Evolutionary conservation across 768 basidiomycete genomes (phyloP).

Genomic region (Lactifluus piperatus): DNA sequence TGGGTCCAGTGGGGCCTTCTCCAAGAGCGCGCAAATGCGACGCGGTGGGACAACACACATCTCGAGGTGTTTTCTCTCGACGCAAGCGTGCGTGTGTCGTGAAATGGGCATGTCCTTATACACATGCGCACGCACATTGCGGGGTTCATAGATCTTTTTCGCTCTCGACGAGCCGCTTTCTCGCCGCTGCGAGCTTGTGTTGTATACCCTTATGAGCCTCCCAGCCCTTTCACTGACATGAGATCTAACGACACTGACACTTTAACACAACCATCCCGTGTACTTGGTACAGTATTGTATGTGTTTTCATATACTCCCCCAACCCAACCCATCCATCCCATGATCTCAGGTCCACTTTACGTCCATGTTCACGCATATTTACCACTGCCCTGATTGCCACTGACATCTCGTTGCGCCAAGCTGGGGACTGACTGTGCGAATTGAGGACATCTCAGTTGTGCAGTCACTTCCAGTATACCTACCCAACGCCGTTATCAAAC

Average conservation of each 20-base stretch:
- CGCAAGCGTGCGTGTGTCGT: neutral
- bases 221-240: neutral
- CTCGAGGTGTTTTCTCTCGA: slow-evolving; percentile 8
- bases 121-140: neutral
- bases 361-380: neutral
- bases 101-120: neutral
- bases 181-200: neutral
- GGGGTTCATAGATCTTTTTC: neutral
- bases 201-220: neutral
- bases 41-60: neutral
- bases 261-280: neutral
- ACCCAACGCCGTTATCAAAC: neutral
- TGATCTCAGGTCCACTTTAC: neutral
- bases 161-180: neutral
- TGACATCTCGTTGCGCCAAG: neutral
- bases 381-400: neutral
- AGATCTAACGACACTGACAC: neutral
- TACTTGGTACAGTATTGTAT: slow-evolving; percentile 10
- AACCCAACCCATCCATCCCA: neutral
- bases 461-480: neutral
- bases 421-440: neutral
- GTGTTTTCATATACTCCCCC: slow-evolving; percentile 3
- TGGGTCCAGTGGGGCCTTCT: slow-evolving; percentile 31
- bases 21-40: slow-evolving; percentile 17
- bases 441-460: neutral